Evolutionary conservation across 2,329 filamentous ascomycete genomes (phyloP).

Genomic region (Talaromyces sp.): DNA sequence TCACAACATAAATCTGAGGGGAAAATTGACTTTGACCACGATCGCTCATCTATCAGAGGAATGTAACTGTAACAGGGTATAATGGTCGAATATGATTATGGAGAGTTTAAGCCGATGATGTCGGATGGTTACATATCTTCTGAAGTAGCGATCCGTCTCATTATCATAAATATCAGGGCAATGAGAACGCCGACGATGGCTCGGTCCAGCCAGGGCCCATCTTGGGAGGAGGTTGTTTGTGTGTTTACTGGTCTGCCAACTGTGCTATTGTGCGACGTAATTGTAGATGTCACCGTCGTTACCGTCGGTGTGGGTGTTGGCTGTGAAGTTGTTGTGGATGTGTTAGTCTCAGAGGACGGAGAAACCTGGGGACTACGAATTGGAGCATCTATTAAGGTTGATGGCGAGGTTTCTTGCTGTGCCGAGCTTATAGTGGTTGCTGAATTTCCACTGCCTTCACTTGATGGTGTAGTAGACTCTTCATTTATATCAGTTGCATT

Average conservation of each 20-base stretch:
- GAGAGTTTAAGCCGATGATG: neutral
- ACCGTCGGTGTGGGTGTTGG: conserved; percentile 41
- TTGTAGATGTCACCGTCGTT: conserved; percentile 31
- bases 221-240: conserved; percentile 24
- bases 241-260: neutral
- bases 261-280: neutral
- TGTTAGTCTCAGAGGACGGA: neutral
- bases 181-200: conserved; percentile 71
- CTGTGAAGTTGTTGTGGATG: conserved; percentile 17
- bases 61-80: neutral
- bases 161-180: conserved; percentile 66
- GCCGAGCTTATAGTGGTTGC: neutral
- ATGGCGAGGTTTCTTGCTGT: neutral
- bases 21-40: neutral
- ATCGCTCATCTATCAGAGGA: neutral
- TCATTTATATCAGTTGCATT: neutral
- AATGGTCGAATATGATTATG: neutral
- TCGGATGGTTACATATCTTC: conserved; percentile 13
- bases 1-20: neutral
- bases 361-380: neutral
- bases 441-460: neutral
- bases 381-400: conserved; percentile 7
- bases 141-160: conserved; percentile 44
- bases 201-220: conserved; percentile 75
- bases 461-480: neutral